phyloP scores from a whole-genome alignment of 345 rosid species.

The Murraya koenigii region DNA sequence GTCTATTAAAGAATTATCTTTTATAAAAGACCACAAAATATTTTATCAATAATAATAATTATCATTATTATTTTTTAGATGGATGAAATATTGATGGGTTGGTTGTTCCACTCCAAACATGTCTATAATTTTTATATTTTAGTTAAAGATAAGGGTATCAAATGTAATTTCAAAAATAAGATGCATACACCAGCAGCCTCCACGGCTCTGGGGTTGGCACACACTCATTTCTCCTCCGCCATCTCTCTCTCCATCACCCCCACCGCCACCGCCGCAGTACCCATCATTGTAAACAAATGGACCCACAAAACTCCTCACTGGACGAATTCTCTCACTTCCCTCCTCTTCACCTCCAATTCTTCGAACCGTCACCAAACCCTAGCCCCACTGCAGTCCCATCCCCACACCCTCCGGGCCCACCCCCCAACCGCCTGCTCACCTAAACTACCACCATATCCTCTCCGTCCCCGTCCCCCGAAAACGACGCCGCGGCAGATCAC shows the following conservation, averaged over 20 bases:
- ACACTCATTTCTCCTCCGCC: background rate
- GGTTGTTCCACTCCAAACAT: too few species aligned
- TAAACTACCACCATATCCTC: slow-evolving; percentile 40
- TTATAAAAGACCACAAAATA: too few species aligned
- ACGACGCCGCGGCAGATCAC: slow-evolving; percentile 86
- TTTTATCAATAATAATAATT: too few species aligned
- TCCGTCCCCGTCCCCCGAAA: slow-evolving; percentile 63
- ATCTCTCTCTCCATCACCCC: background rate
- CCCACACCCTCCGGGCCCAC: slow-evolving; percentile 18
- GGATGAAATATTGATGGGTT: too few species aligned
- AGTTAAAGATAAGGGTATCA: too few species aligned
- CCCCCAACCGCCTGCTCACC: slow-evolving; percentile 20
- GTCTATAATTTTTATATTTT: too few species aligned
- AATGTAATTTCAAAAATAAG: too few species aligned
- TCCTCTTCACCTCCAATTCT: slow-evolving; percentile 37
- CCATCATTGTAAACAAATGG: slow-evolving; percentile 24
- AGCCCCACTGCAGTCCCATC: slow-evolving; percentile 29
- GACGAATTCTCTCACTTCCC: slow-evolving; percentile 40
- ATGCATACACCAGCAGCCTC: accelerated
- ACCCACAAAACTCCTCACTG: slow-evolving; percentile 32
- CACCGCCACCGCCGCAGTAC: slow-evolving; percentile 1
- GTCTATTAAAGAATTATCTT: too few species aligned
- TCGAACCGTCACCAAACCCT: slow-evolving; percentile 38
- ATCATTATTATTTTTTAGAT: too few species aligned
- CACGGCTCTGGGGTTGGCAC: too few species aligned